Conservation (phyloP, 1,139 yeast genomes). For the Pichia sp. region DNA sequence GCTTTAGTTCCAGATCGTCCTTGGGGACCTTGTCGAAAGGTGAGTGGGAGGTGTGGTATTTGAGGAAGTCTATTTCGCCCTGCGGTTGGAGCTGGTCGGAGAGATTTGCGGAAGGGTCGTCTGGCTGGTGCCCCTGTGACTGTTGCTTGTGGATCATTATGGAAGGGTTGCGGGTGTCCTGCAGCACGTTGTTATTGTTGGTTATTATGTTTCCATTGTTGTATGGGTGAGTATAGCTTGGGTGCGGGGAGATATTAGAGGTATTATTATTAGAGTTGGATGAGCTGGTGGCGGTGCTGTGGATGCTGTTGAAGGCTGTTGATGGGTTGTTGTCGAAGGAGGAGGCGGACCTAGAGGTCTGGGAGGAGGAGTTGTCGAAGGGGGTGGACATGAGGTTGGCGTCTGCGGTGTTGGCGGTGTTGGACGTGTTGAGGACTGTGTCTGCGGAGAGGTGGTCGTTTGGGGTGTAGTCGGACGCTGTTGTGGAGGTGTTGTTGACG, state of each 20-base stretch:
- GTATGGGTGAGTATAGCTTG: not conserved
- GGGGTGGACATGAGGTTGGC: not conserved
- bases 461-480: not conserved
- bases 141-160: conserved; percentile 14
- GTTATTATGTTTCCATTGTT: not conserved
- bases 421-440: not conserved
- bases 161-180: not conserved
- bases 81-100: conserved; percentile 16
- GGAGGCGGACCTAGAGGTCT: not conserved
- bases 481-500: not conserved
- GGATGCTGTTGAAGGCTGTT: not conserved
- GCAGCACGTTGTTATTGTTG: not conserved
- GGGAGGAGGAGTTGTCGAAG: not conserved
- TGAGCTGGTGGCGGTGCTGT: not conserved
- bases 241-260: conserved; percentile 3
- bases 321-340: not conserved
- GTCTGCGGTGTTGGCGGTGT: not conserved
- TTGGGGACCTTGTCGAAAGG: conserved; percentile 35
- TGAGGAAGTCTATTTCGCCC: conserved; percentile 26
- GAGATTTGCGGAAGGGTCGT: conserved; percentile 5
- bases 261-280: not conserved
- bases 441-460: not conserved
- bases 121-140: conserved; percentile 4
- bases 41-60: conserved; percentile 28
- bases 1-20: conserved; percentile 48